Evolutionary conservation across 768 basidiomycete species (phyloP), one percentile per base, ranked within the genome.

Genomic region (Boletus pseudo-olivaceus): DNA sequence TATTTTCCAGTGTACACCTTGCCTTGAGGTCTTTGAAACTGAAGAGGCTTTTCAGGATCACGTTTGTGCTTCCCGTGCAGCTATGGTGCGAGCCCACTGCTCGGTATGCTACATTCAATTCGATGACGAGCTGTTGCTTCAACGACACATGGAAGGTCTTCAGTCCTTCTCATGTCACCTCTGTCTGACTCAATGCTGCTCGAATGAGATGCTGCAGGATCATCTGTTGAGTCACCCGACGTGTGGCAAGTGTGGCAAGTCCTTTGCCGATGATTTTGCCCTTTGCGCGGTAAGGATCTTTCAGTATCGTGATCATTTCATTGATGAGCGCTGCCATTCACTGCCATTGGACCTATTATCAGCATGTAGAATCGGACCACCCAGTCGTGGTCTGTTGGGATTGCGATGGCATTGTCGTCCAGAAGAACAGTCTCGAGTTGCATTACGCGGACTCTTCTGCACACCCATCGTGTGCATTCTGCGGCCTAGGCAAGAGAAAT

Each of bases 381-480:
- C 61, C 61, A 1, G 56, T 53, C 12, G 60, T 68, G 15, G 65
- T 67, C 35, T 69, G 67, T 53, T 68, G 67, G 67, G 67, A 69
- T 26, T 68, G 67, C 33, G 63, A 58, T 34, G 67, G 67, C 5
- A 43, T 56, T 2, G 61, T 68, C 5, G 47, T 69, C 12, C 65
- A 65, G 9, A 59, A 44, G 14, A 44, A 34, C 19, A 51, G 34
- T 49, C 58, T 68, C 34, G 62, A 59, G 15, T 49, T 40, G 26
- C 67, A 68, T 41, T 69, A 67, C 12, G 39, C 59, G 17, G 66
- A 62, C 5, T 65, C 59, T 23, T 14, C 61, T 17, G 47, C 48
- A 14, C 67, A 68, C 14, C 62, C 62, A 14, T 54, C 62, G 11
- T 68, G 67, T 43, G 27, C 26, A 2, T 33, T 53, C 38, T 69